Conservation (phyloP, 352 stramenopile genomes). For the Pythium plurisporium region DNA sequence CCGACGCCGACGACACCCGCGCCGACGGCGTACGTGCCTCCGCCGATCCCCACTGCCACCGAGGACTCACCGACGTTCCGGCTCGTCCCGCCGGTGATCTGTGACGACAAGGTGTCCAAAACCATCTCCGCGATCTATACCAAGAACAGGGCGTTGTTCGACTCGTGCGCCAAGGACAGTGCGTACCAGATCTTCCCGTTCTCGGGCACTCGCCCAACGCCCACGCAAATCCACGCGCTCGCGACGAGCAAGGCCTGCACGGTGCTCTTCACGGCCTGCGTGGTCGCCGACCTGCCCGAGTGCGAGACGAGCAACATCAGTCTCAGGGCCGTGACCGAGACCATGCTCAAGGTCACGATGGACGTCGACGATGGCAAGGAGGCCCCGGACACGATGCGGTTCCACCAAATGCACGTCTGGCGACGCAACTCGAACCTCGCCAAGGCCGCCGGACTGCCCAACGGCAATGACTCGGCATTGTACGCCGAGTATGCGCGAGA, state of each 20-base stretch:
- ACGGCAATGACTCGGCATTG: conserved; percentile 36
- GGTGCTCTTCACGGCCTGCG: conserved; percentile 44
- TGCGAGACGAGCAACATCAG: conserved; percentile 46
- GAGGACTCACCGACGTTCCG: conserved; percentile 10
- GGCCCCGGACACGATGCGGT: conserved; percentile 31
- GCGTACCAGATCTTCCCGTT: conserved; percentile 63
- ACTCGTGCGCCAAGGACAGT: conserved; percentile 38
- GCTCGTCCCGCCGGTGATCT: not conserved
- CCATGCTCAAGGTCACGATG: conserved; percentile 48
- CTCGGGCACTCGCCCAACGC: conserved; percentile 34
- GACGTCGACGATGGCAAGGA: conserved; percentile 33
- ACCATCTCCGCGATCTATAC: conserved; percentile 37
- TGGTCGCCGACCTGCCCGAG: conserved; percentile 39
- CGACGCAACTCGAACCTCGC: conserved; percentile 44
- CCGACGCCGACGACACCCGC: not conserved
- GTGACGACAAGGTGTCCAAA: conserved; percentile 9
- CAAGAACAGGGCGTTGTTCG: conserved; percentile 49
- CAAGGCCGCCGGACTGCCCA: conserved; percentile 31
- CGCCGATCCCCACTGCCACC: conserved; percentile 2
- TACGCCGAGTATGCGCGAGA: conserved; percentile 34
- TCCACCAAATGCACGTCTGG: conserved; percentile 46
- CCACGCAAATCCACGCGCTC: conserved; percentile 40
- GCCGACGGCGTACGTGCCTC: conserved; percentile 4
- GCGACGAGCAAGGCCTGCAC: conserved; percentile 38
- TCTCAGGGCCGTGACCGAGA: conserved; percentile 39